Evolutionary conservation across 2,329 filamentous ascomycete species (phyloP).

Genomic region (Penicillium sp.): DNA sequence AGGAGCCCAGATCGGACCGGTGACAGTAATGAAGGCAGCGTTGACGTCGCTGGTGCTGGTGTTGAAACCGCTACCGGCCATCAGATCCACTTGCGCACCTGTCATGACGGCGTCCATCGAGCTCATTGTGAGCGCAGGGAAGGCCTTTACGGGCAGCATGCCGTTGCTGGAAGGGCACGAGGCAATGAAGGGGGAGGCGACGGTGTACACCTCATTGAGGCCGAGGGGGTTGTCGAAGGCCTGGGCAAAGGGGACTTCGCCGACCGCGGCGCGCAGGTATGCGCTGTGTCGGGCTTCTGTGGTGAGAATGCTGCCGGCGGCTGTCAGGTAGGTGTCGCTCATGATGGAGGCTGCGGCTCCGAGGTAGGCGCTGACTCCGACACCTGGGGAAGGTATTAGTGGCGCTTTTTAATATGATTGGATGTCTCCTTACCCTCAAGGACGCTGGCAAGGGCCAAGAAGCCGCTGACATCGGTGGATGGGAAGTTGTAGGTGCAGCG

Average conservation of each 20-base stretch:
- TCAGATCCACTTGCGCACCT: constrained; percentile 22
- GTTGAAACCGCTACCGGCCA: constrained; percentile 28
- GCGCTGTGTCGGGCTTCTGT: constrained; percentile 65
- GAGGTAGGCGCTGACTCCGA: constrained; percentile 51
- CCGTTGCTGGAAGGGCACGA: constrained; percentile 57
- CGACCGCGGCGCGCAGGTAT: constrained; percentile 56
- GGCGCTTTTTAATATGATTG: no score
- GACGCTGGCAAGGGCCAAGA: no score
- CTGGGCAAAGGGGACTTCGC: constrained; percentile 56
- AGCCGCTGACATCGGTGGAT: constrained; percentile 45
- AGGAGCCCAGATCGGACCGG: constrained; percentile 21
- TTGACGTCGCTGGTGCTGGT: constrained; percentile 19
- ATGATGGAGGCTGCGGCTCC: constrained; percentile 61
- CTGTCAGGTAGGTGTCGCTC: constrained; percentile 59
- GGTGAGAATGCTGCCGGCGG: constrained; percentile 63
- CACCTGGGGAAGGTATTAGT: no score
- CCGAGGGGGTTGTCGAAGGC: constrained; percentile 61
- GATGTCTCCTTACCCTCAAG: no score
- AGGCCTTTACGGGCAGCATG: constrained; percentile 60
- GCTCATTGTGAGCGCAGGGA: constrained; percentile 49
- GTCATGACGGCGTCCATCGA: constrained; percentile 16
- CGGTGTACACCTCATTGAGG: constrained; percentile 61
- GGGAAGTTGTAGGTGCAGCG: constrained; percentile 60
- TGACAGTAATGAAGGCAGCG: constrained; percentile 26
- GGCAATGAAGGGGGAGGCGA: constrained; percentile 63